Conservation (phyloP, 306 rosid genomes). For the Sphenostylis stenocarpa region DNA sequence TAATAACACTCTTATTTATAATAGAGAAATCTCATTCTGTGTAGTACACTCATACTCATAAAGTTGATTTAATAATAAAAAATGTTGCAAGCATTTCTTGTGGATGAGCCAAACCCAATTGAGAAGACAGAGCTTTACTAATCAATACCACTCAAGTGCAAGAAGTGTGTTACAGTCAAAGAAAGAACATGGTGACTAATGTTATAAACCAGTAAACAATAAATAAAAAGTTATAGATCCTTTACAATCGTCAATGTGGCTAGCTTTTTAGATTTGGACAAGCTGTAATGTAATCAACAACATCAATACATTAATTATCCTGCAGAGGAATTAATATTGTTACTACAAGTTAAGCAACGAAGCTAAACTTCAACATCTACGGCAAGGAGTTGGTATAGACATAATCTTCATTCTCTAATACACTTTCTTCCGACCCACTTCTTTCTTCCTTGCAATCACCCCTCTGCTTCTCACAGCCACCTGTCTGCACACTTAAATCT, state of each 20-base stretch:
- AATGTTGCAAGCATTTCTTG: background rate
- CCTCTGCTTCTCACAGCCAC: slow-evolving; percentile 36
- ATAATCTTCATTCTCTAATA: slow-evolving; percentile 61
- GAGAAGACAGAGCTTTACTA: slow-evolving; percentile 1
- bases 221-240: background rate
- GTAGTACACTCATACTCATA: background rate
- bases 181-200: background rate
- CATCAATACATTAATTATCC: background rate
- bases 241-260: slow-evolving; percentile 7
- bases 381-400: slow-evolving; percentile 69
- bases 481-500: slow-evolving; percentile 41
- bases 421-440: slow-evolving; percentile 37
- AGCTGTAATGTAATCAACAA: background rate
- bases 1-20: background rate
- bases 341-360: background rate
- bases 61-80: background rate
- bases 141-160: slow-evolving; percentile 15
- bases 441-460: slow-evolving; percentile 41
- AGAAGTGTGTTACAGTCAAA: background rate
- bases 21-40: background rate
- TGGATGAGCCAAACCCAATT: background rate
- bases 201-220: background rate
- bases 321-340: background rate
- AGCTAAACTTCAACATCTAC: slow-evolving; percentile 13
- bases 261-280: background rate